Evolutionary conservation across 2,329 filamentous ascomycete species (phyloP).

Genomic region (Stachybotrys chartarum): DNA sequence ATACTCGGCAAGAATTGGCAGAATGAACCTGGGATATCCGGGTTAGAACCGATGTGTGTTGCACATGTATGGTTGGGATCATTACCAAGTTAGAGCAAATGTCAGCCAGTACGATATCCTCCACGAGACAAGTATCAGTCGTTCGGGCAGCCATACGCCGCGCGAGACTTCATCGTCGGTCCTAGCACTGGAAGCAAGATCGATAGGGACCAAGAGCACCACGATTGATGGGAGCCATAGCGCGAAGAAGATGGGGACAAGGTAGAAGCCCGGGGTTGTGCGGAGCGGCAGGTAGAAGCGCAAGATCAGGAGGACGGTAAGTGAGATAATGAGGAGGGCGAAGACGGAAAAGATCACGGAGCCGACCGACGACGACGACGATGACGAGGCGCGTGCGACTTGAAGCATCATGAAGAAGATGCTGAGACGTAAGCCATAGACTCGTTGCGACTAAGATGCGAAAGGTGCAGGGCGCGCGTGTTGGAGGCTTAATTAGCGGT

Average conservation of each 20-base stretch:
- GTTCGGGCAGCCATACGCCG: slow-evolving; percentile 81
- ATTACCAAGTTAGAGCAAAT: slow-evolving; percentile 86
- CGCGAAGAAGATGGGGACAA: slow-evolving; percentile 92
- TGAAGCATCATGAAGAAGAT: slow-evolving; percentile 40
- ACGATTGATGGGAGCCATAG: slow-evolving; percentile 87
- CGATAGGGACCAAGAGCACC: slow-evolving; percentile 87
- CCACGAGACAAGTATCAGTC: slow-evolving; percentile 80
- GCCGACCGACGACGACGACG: slow-evolving; percentile 52
- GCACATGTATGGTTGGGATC: not conserved
- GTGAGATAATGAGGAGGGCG: slow-evolving; percentile 66
- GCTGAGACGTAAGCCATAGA: not conserved
- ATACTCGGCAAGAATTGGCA: slow-evolving; percentile 90
- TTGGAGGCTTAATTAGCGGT: not conserved
- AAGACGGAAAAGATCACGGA: slow-evolving; percentile 72
- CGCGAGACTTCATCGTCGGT: slow-evolving; percentile 62
- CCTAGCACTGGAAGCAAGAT: slow-evolving; percentile 79
- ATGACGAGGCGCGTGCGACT: slow-evolving; percentile 34
- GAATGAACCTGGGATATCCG: slow-evolving; percentile 59
- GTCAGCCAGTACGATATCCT: slow-evolving; percentile 96
- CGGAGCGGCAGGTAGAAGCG: slow-evolving; percentile 88
- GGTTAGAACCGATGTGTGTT: not conserved
- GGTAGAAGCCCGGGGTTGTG: slow-evolving; percentile 80
- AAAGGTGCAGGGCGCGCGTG: not conserved
- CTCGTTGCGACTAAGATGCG: not conserved
- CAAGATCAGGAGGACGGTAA: slow-evolving; percentile 74